Evolutionary conservation across 306 rosid species (phyloP).

Genomic region (Medicago lupulina): DNA sequence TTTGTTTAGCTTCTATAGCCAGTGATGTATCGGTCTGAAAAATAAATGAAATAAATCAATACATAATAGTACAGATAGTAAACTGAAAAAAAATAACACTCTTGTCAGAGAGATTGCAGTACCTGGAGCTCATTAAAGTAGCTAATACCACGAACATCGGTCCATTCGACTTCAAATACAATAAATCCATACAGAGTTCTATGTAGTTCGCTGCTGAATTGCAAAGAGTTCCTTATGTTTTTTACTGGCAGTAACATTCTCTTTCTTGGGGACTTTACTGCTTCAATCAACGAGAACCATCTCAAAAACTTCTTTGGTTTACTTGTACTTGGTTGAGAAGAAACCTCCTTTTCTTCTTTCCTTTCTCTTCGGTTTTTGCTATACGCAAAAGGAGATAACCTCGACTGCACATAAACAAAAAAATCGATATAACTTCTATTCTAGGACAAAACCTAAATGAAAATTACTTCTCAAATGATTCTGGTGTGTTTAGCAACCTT

Average conservation of each 20-base stretch:
- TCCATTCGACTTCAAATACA: conserved; percentile 88
- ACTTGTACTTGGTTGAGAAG: conserved; percentile 48
- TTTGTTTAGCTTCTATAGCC: conserved; percentile 77
- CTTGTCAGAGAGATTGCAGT: conserved; percentile 34
- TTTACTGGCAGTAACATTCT: conserved; percentile 82
- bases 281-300: conserved; percentile 78
- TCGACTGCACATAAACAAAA: conserved; percentile 67
- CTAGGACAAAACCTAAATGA: conserved; percentile 9
- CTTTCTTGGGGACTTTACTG: conserved; percentile 64
- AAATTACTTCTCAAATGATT: conserved; percentile 34
- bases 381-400: conserved; percentile 93
- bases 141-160: conserved; percentile 82
- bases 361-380: conserved; percentile 63
- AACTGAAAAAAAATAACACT: conserved; percentile 34
- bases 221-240: conserved; percentile 68
- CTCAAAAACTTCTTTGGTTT: conserved; percentile 54
- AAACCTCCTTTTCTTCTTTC: conserved; percentile 56
- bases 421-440: conserved; percentile 13
- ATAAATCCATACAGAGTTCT: conserved; percentile 88
- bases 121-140: conserved; percentile 98
- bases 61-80: conserved; percentile 31
- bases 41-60: conserved; percentile 31
- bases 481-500: conserved; percentile 59
- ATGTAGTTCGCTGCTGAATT: conserved; percentile 71
- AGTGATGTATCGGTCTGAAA: conserved; percentile 90